phyloP scores from a whole-genome alignment of 2,329 filamentous ascomycete species.

The Fusarium cyanostomum region DNA sequence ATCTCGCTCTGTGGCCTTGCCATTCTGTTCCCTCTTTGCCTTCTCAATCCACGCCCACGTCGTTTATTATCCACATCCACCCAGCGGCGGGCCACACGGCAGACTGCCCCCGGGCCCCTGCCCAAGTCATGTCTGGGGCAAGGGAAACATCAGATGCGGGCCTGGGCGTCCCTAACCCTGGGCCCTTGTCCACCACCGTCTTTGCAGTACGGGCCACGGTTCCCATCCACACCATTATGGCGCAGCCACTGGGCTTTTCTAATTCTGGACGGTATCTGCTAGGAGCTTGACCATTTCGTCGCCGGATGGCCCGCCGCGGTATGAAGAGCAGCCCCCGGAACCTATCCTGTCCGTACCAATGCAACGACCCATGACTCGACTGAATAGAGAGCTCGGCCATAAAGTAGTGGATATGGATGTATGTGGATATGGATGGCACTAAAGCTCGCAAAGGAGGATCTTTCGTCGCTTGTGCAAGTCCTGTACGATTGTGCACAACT shows the following conservation, averaged over 20 bases:
- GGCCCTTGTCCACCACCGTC: slow-evolving; percentile 28
- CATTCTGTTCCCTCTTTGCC: slow-evolving; percentile 2
- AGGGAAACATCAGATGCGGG: slow-evolving; percentile 44
- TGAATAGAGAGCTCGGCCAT: slow-evolving; percentile 44
- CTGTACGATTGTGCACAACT: slow-evolving; percentile 34
- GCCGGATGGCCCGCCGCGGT: slow-evolving; percentile 45
- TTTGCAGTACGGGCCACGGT: slow-evolving; percentile 33
- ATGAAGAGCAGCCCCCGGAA: slow-evolving; percentile 39
- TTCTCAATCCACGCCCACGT: slow-evolving; percentile 25
- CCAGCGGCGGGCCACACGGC: slow-evolving; percentile 43
- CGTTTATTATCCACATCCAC: slow-evolving; percentile 18
- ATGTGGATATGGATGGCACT: slow-evolving; percentile 21
- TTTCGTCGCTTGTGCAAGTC: slow-evolving; percentile 34
- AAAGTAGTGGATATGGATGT: slow-evolving; percentile 36
- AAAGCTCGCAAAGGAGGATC: slow-evolving; percentile 24
- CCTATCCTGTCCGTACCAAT: slow-evolving; percentile 35
- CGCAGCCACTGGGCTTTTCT: slow-evolving; percentile 49
- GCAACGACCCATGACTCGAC: slow-evolving; percentile 42
- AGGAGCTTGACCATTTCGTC: slow-evolving; percentile 35
- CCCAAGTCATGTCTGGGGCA: slow-evolving; percentile 43
- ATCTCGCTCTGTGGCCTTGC: slow-evolving; percentile 13
- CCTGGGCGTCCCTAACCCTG: slow-evolving; percentile 33
- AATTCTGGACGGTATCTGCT: slow-evolving; percentile 47
- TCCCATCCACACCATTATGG: slow-evolving; percentile 45
- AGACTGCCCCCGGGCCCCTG: slow-evolving; percentile 42